phyloP scores from a whole-genome alignment of 208 protist genomes.

The Trypanosoma brucei region DNA sequence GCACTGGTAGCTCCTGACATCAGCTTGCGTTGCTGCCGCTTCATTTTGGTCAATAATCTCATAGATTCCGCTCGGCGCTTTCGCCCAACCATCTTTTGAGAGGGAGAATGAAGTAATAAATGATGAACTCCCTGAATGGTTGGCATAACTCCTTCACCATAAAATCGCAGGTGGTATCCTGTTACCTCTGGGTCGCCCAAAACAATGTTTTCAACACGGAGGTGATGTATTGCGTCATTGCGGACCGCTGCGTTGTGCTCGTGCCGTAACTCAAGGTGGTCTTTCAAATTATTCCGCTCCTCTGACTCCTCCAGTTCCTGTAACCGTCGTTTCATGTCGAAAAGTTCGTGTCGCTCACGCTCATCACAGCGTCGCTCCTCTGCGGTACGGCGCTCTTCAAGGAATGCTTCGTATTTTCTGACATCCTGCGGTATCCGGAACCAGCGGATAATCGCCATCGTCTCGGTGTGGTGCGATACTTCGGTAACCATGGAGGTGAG shows the following conservation, averaged over 20 bases:
- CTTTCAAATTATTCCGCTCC: slow-evolving; percentile 32
- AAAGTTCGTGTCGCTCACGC: slow-evolving; percentile 72
- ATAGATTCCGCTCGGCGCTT: slow-evolving; percentile 5
- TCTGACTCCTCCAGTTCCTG: slow-evolving; percentile 71
- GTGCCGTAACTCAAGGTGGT: slow-evolving; percentile 47
- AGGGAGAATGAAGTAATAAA: slow-evolving; percentile 40
- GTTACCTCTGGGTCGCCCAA: slow-evolving; percentile 50
- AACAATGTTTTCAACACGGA: slow-evolving; percentile 61
- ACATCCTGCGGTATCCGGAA: slow-evolving; percentile 42
- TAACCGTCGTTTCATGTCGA: slow-evolving; percentile 72
- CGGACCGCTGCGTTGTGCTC: slow-evolving; percentile 74
- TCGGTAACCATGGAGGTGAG: slow-evolving; percentile 52
- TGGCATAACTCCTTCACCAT: slow-evolving; percentile 19
- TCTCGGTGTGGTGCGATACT: slow-evolving; percentile 71
- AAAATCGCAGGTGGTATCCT: slow-evolving; percentile 53
- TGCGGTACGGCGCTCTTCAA: slow-evolving; percentile 39
- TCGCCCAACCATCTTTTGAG: slow-evolving; percentile 22
- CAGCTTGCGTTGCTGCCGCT: background rate
- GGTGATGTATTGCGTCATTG: slow-evolving; percentile 61
- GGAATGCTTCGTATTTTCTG: slow-evolving; percentile 39
- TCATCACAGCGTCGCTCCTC: slow-evolving; percentile 70
- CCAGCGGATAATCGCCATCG: slow-evolving; percentile 62
- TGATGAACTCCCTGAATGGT: slow-evolving; percentile 19
- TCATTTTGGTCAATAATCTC: background rate
- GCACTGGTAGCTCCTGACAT: background rate